Conservation (phyloP, 2,329 filamentous ascomycete species). For the Stagonosporopsis chrysanthemi region DNA sequence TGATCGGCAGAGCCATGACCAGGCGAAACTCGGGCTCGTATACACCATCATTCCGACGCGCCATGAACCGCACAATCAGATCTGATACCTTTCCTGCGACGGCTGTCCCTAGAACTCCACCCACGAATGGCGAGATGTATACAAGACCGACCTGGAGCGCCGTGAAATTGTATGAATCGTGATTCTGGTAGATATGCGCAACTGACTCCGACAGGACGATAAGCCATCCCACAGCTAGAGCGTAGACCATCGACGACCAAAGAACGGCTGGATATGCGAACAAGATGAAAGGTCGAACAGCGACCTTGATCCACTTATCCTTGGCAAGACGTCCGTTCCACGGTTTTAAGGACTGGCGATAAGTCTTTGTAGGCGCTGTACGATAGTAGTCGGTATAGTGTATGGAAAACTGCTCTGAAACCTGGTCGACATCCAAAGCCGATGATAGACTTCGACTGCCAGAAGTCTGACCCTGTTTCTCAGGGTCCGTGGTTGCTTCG, state of each 20-base stretch:
- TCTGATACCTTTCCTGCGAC: conserved; percentile 91
- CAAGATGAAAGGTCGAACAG: conserved; percentile 81
- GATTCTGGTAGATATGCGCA: conserved; percentile 76
- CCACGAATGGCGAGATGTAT: conserved; percentile 86
- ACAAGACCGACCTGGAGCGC: conserved; percentile 83
- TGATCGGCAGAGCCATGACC: conserved; percentile 76
- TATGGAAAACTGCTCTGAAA: conserved; percentile 39
- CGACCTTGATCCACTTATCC: conserved; percentile 82
- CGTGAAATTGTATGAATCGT: conserved; percentile 77
- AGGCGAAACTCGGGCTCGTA: conserved; percentile 87
- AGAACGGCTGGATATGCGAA: conserved; percentile 88
- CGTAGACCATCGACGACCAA: conserved; percentile 86
- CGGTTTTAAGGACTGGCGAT: conserved; percentile 74
- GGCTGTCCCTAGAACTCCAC: conserved; percentile 78
- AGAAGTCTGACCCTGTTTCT: conserved; percentile 31
- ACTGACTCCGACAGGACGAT: conserved; percentile 93
- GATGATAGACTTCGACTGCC: conserved; percentile 19
- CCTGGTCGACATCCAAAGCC: conserved; percentile 25
- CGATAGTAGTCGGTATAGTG: conserved; percentile 76
- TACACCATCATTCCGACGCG: conserved; percentile 84
- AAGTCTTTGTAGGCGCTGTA: conserved; percentile 72
- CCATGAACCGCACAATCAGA: conserved; percentile 81
- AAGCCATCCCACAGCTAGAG: conserved; percentile 90
- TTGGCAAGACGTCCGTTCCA: conserved; percentile 77
- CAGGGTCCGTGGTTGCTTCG: conserved; percentile 18